phyloP scores from a whole-genome alignment of 2,329 filamentous ascomycete genomes.

The Septoria petroselini region DNA sequence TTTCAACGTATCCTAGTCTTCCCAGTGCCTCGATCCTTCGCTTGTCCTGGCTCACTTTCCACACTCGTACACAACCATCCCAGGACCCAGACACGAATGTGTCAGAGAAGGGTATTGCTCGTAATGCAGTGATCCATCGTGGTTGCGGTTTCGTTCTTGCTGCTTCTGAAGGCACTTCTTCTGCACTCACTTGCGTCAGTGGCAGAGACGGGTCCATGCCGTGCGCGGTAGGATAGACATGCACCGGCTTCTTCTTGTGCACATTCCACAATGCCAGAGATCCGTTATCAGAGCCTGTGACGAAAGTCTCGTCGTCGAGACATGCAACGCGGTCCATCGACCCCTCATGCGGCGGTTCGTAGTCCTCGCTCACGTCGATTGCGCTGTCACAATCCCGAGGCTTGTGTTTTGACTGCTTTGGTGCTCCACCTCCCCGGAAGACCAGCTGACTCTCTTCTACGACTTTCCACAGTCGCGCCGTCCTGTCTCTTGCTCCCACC shows the following conservation, averaged over 20 bases:
- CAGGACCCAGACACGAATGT: slow-evolving; percentile 88
- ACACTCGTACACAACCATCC: slow-evolving; percentile 84
- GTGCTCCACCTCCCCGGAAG: slow-evolving; percentile 74
- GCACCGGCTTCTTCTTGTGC: slow-evolving; percentile 91
- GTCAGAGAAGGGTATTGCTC: slow-evolving; percentile 84
- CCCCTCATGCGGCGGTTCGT: slow-evolving; percentile 62
- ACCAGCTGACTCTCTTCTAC: slow-evolving; percentile 93
- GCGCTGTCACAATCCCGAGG: slow-evolving; percentile 43
- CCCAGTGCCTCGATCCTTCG: slow-evolving; percentile 71
- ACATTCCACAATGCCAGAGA: slow-evolving; percentile 81
- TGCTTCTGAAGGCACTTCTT: slow-evolving; percentile 56
- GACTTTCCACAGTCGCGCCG: slow-evolving; percentile 92
- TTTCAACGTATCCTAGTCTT: slow-evolving; percentile 45
- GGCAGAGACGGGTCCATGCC: slow-evolving; percentile 72
- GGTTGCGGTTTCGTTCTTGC: slow-evolving; percentile 55
- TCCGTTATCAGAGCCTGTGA: slow-evolving; percentile 92
- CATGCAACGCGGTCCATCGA: slow-evolving; percentile 90
- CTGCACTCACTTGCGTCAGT: slow-evolving; percentile 70
- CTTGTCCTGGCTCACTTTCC: slow-evolving; percentile 82
- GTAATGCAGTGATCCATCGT: slow-evolving; percentile 85
- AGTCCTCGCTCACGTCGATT: slow-evolving; percentile 39
- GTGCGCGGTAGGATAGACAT: slow-evolving; percentile 75
- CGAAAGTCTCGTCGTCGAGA: slow-evolving; percentile 81
- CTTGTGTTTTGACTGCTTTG: slow-evolving; percentile 44
- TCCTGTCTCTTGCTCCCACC: slow-evolving; percentile 86